Evolutionary conservation across 2,329 filamentous ascomycete species (phyloP).

Genomic region (Parastagonospora nodorum): DNA sequence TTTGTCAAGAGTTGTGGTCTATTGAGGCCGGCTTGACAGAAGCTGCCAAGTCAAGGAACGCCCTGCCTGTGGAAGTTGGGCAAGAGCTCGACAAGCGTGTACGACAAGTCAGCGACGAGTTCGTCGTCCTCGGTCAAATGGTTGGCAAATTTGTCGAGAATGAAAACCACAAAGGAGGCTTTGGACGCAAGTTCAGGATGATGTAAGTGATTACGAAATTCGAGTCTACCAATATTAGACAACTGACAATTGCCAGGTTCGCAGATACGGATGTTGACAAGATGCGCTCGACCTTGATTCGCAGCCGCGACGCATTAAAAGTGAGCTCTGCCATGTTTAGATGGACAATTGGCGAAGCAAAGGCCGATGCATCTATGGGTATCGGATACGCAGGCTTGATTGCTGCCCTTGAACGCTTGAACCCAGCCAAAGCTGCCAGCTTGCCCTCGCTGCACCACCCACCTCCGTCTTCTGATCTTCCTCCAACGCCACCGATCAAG

Average conservation of each 20-base stretch:
- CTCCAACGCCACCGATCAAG: conserved; percentile 31
- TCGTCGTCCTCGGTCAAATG: conserved; percentile 67
- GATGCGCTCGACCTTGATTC: conserved; percentile 61
- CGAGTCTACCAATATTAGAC: background rate
- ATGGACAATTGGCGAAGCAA: conserved; percentile 64
- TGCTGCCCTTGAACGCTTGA: conserved; percentile 64
- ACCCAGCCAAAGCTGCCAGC: conserved; percentile 30
- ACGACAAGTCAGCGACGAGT: conserved; percentile 64
- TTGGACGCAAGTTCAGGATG: conserved; percentile 67
- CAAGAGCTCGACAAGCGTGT: conserved; percentile 70
- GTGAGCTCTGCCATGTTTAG: conserved; percentile 69
- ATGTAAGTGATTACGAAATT: conserved; percentile 20
- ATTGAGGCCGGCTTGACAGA: conserved; percentile 66
- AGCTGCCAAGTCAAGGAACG: conserved; percentile 53
- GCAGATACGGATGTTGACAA: conserved; percentile 64
- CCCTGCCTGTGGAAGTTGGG: conserved; percentile 64
- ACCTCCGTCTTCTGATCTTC: conserved; percentile 30
- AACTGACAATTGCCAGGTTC: conserved; percentile 15
- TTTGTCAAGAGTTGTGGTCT: conserved; percentile 69
- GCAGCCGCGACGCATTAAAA: conserved; percentile 64
- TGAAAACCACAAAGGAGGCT: conserved; percentile 62
- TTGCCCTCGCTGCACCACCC: conserved; percentile 34
- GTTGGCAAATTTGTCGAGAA: conserved; percentile 65
- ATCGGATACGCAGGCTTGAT: conserved; percentile 71
- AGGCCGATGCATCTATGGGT: conserved; percentile 64